phyloP scores from a whole-genome alignment of 768 basidiomycete species.

The Panus rudis region DNA sequence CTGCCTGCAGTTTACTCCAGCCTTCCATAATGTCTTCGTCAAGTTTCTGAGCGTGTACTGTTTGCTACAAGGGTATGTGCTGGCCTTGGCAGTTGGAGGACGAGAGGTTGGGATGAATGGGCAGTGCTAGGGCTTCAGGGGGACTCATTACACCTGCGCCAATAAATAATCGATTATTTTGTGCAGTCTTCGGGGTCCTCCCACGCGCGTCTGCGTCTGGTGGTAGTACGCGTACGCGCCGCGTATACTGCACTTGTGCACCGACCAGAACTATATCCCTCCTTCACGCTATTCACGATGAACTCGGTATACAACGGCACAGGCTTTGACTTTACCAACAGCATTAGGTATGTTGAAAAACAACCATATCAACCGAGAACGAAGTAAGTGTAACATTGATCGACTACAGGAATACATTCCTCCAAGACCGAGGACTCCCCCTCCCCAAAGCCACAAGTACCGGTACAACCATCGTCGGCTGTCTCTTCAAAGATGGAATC shows the following conservation, averaged over 20 bases:
- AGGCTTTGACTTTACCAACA: conserved; percentile 78
- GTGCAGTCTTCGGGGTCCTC: conserved; percentile 18
- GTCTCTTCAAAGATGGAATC: conserved; percentile 87
- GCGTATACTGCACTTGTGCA: conserved; percentile 2
- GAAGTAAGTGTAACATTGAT: not conserved
- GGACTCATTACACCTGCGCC: no score
- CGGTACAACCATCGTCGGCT: conserved; percentile 97
- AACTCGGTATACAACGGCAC: conserved; percentile 40
- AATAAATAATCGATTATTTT: no score
- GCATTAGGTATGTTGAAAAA: conserved; percentile 43
- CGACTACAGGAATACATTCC: conserved; percentile 57
- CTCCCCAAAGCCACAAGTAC: conserved; percentile 85
- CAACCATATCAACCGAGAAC: no score
- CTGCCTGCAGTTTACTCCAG: conserved; percentile 66
- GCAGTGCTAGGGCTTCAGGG: no score
- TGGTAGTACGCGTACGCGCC: conserved; percentile 25
- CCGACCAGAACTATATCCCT: conserved; percentile 1
- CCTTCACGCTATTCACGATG: conserved; percentile 26
- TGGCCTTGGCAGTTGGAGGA: not conserved
- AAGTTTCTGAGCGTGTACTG: no score
- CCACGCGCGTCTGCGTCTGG: conserved; percentile 4
- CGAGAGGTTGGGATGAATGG: not conserved
- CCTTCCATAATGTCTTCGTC: conserved; percentile 31
- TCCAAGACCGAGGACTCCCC: conserved; percentile 62
- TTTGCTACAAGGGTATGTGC: no score